These are phyloP conservation scores for Aspergillus udagawae DNA, from an alignment of 2,329 filamentous ascomycete genomes.

Conservation along the genomic window DNA sequence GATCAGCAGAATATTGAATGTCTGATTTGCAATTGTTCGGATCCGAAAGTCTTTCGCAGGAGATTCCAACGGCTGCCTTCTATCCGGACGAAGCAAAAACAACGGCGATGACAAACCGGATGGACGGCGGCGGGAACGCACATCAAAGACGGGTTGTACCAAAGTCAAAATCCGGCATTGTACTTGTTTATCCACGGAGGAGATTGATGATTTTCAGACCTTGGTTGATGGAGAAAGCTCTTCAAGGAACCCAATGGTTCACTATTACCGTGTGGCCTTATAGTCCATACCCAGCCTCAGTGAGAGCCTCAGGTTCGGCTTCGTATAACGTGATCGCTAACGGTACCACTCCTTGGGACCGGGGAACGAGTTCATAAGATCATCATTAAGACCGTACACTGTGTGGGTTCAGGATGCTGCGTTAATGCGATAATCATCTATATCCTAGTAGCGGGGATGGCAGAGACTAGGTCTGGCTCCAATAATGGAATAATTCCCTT, in stretches of 20 bases:
- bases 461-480: background rate
- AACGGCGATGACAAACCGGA: slow-evolving; percentile 12
- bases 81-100: background rate
- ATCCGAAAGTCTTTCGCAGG: background rate
- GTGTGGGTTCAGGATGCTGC: background rate
- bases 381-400: background rate
- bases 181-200: background rate
- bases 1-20: slow-evolving; percentile 6
- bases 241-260: background rate
- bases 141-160: slow-evolving; percentile 3
- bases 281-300: background rate
- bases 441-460: background rate
- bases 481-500: no score
- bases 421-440: background rate
- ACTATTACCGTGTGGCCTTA: background rate
- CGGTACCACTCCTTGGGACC: background rate
- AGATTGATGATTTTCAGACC: background rate
- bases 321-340: background rate
- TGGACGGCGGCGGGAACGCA: slow-evolving; percentile 9
- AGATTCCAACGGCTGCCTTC: background rate
- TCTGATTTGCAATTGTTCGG: background rate
- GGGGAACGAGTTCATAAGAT: background rate
- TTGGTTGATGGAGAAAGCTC: background rate
- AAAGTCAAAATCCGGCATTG: background rate
- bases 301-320: background rate